Evolutionary conservation across 192 early-diverging fungal genomes (phyloP).

Genomic region (Dissophora ornata): DNA sequence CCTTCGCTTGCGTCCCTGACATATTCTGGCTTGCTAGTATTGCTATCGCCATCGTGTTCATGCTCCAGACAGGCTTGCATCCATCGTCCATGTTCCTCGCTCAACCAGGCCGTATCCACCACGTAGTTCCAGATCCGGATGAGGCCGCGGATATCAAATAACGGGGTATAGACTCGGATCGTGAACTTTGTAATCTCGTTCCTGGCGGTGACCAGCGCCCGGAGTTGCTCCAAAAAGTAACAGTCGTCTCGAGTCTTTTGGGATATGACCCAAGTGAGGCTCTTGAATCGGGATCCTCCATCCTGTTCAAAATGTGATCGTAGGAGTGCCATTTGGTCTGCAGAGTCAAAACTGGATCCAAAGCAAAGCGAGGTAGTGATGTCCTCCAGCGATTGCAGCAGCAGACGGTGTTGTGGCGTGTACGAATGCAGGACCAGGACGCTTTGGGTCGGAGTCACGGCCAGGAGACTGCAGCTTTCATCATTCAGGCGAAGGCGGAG

Average conservation of each 20-base stretch:
- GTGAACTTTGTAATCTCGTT: neutral
- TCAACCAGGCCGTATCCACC: constrained; percentile 9
- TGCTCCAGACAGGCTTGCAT: constrained; percentile 23
- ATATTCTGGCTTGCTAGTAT: neutral
- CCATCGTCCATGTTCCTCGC: constrained; percentile 27
- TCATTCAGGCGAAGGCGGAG: constrained; percentile 11
- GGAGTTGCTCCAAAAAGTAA: constrained; percentile 3
- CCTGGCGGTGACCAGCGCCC: neutral
- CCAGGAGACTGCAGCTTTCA: constrained; percentile 9
- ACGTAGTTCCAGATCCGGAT: constrained; percentile 16
- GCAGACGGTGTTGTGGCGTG: constrained; percentile 7
- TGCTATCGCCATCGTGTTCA: neutral
- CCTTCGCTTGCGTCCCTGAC: neutral
- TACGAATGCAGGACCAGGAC: constrained; percentile 9
- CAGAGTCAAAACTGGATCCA: constrained; percentile 10
- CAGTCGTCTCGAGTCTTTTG: constrained; percentile 1
- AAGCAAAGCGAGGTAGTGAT: constrained; percentile 1
- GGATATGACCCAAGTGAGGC: constrained; percentile 6
- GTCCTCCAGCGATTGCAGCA: constrained; percentile 12
- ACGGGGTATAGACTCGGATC: constrained; percentile 20
- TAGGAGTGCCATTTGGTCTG: constrained; percentile 11
- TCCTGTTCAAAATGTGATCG: constrained; percentile 4
- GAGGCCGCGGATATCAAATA: constrained; percentile 5
- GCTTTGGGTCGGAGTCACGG: neutral
- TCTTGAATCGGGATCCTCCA: constrained; percentile 1